Evolutionary conservation across 345 rosid species (phyloP), one percentile per base, ranked within the genome.

Genomic region (Acer saccharum): DNA sequence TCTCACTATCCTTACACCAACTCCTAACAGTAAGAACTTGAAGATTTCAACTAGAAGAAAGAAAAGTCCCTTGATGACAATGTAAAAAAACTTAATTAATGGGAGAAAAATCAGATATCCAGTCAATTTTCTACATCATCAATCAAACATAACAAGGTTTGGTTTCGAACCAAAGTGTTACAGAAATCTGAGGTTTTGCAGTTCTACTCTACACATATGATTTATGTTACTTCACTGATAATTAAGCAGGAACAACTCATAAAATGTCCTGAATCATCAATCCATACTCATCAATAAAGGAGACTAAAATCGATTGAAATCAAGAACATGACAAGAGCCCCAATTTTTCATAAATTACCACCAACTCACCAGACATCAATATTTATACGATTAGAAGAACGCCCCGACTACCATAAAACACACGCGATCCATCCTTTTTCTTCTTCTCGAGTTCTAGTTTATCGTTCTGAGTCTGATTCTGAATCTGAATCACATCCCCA

Each of bases 321-420:
- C 27, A 54, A 1, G 68, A 73, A 62, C 72, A 78, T 67, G 43
- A 55, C 12, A 32, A 6, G 58, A 43, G 52, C 23, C 57, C 3
- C 0, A 46, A 69, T 58, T 77, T 69, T 69, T 21, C 71, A 69
- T 20, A 52, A 48, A 17, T 70, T 70, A 50, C 18, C 27, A 62
- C 68, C 75, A 60, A 20, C 68, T 73, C 68, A 43, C 18, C 21
- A n/a, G 20, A 46, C 9, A 57, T 17, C 8, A 18, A 46, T 11
- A 14, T 35, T 4, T 63, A 48, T 12, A 16, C 50, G 9, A 35
- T 84, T 70, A 96, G 91, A 96, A 96, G 87, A 95, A 95, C 1
- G 99, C 99, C 99, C 25, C 99, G 83, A 87, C 99, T 93, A 7
- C 99, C 98, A 50, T 93, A 96, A 80, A 93, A 93, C 63, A 96